Evolutionary conservation across 805 yeast genomes (phyloP), one percentile per base, ranked within the genome.

Genomic region (Candida nemodendra): DNA sequence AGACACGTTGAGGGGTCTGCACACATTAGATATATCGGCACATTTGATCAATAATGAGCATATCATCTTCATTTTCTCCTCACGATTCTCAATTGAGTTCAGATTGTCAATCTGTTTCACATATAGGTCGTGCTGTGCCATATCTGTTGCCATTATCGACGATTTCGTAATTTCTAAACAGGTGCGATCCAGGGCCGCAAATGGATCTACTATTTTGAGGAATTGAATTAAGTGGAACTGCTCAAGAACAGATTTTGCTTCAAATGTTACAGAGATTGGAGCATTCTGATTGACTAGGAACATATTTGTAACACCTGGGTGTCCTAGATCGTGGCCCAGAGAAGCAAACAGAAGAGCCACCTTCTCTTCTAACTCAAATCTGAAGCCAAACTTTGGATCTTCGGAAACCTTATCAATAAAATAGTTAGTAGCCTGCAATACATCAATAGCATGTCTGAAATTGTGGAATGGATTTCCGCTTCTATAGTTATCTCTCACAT

Each of bases 401-500:
- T 38, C 26, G 6, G 24, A 15, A 5, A 59, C 24, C 16, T 29
- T 23, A 3, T 28, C 25, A 9, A 82, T 65, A 41, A 81, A 78
- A 57, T 72, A 81, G 65, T 84, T 81, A 22, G 91, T 79, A 2
- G 95, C 95, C 64, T 93, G 99, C 55, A 90, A 65, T 7, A 93
- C 99, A 64, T 93, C 99, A 13, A 88, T 84, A 0, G 96, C 97
- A 63, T 93, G 99, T 50, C 95, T 76, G 57, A 90, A 93, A 63
- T 91, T 90, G 66, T 93, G 99, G 68, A 91, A 93, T 13, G 91
- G 87, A 59, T 90, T 90, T 9, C 88, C 86, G 50, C 79, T 77
- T 53, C 84, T 81, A 62, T 93, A 93, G 30, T 87, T 76, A 49
- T 84, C 84, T 44, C 96, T 74, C 7, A 86, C 71, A 48, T 79